Percentiles rank a stretch among this genome's conserved stretches.
phyloP scores from a whole-genome alignment of 306 rosid genomes.

The Vigna trinervia region DNA sequence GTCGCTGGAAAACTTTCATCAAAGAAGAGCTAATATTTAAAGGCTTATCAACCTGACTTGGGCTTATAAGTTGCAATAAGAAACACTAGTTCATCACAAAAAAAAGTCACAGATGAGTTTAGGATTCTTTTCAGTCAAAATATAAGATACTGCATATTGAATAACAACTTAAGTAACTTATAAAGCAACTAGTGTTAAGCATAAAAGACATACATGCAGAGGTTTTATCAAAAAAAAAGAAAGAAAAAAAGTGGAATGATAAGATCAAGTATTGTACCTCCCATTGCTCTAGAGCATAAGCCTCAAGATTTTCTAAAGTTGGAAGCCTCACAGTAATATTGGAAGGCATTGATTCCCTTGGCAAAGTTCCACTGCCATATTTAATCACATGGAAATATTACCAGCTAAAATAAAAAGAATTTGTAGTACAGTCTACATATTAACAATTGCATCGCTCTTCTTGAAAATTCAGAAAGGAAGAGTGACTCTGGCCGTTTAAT shows the following conservation, averaged over 20 bases:
- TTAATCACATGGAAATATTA: slow-evolving; percentile 50
- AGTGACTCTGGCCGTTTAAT: slow-evolving; percentile 36
- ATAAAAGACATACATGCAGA: background rate
- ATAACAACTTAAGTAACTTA: slow-evolving; percentile 21
- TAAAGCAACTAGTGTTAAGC: slow-evolving; percentile 7
- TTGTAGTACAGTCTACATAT: slow-evolving; percentile 29
- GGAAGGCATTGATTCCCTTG: slow-evolving; percentile 93
- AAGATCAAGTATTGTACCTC: slow-evolving; percentile 65
- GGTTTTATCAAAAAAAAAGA: background rate
- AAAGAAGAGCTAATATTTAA: slow-evolving; percentile 78
- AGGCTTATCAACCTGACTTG: slow-evolving; percentile 77
- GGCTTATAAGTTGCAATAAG: slow-evolving; percentile 92
- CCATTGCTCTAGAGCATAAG: slow-evolving; percentile 85
- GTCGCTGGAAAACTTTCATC: slow-evolving; percentile 95
- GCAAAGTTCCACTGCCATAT: slow-evolving; percentile 85
- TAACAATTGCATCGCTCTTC: background rate
- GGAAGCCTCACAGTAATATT: slow-evolving; percentile 87
- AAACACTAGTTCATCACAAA: slow-evolving; percentile 75
- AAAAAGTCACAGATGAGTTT: slow-evolving; percentile 52
- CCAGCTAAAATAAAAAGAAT: slow-evolving; percentile 37
- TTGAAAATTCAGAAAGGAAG: slow-evolving; percentile 37
- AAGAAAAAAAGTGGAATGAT: slow-evolving; percentile 17
- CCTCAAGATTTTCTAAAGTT: slow-evolving; percentile 80
- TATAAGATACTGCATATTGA: slow-evolving; percentile 17
- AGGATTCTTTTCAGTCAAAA: slow-evolving; percentile 43